A percentile compares a stretch with the other conserved stretches of the same genome.
phyloP scores from a whole-genome alignment of 495 filamentous ascomycete species.

The Diplogelasinospora grovesii region DNA sequence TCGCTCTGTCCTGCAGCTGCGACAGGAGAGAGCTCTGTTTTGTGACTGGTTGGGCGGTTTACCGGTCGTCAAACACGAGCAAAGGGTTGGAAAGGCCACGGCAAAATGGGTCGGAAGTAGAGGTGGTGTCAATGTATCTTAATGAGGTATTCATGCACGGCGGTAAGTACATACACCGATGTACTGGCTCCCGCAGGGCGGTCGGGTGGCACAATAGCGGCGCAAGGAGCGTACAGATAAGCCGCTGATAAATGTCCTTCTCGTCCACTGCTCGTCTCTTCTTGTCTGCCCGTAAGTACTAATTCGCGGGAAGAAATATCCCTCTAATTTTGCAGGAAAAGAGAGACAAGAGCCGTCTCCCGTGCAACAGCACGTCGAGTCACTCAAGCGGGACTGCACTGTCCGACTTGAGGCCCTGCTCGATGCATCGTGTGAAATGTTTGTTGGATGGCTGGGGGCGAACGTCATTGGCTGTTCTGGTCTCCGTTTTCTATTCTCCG shows the following conservation, averaged over 20 bases:
- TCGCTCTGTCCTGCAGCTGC: constrained; percentile 11
- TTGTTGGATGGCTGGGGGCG: constrained; percentile 39
- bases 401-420: too few relatives aligned
- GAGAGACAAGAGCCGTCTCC: too few relatives aligned
- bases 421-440: constrained; percentile 8
- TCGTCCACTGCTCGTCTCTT: too few relatives aligned
- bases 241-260: too few relatives aligned
- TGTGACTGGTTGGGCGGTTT: constrained; percentile 19
- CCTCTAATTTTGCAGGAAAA: too few relatives aligned
- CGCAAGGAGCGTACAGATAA: too few relatives aligned
- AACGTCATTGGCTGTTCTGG: constrained; percentile 30
- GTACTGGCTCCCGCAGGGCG: constrained; percentile 16
- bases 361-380: too few relatives aligned
- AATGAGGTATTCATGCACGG: constrained; percentile 27
- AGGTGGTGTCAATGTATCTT: constrained; percentile 9
- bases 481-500: constrained; percentile 6
- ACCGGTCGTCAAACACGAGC: constrained; percentile 21
- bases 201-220: constrained; percentile 11
- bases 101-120: constrained; percentile 12
- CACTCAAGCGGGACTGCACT: too few relatives aligned
- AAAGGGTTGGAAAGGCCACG: constrained; percentile 10
- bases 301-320: too few relatives aligned
- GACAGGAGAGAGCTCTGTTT: constrained; percentile 3
- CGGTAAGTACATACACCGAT: constrained; percentile 16
- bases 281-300: too few relatives aligned